Base-by-base conservation (phyloP, 768 basidiomycete genomes). In the Naganishia onofrii region DNA sequence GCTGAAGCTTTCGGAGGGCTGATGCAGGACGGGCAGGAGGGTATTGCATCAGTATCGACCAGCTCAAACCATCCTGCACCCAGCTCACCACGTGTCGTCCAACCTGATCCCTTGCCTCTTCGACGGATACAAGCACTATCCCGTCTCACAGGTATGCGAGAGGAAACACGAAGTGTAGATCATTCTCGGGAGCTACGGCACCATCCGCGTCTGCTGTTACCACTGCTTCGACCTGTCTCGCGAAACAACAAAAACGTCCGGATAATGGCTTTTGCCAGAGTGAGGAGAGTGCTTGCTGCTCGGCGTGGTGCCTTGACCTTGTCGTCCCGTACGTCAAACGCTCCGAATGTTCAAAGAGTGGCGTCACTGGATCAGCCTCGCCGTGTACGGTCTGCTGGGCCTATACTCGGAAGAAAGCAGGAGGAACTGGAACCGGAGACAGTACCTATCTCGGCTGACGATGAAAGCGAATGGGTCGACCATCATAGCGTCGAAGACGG, bases 161-260 rank as follows among this genome's bases (percentile, higher is more conserved):
- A 51, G 48, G 48, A 51, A n/a, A 51, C 48, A 6, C 48, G 48
- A 51, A 51, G 48, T 51, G n/a, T 51, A n/a, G 48, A 51, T 12
- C 48, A 51, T 51, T 51, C 48, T 51, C 48, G 48, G 7, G 48
- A 51, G 23, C 12, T 13, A 26, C n/a, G 15, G 12, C 48, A 7
- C 13, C n/a, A n/a, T 51, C 48, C 23, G 5, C 48, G 1, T 51
- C 48, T 3, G 3, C 21, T 6, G 23, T 8, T 23, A 6, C 23
- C 23, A 26, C 48, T n/a, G 23, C 48, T 51, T n/a, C 19, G 48
- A 51, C 15, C 48, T 51, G 21, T 51, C n/a, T 51, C 48, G 48
- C 48, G 48, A 51, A 51, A 51, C 48, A 51, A 23, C 21, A 51
- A n/a, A 12, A 51, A 51, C 3, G 12, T 51, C 23, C 48, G 48